phyloP scores from a whole-genome alignment of 306 rosid genomes.

The Vigna angularis region DNA sequence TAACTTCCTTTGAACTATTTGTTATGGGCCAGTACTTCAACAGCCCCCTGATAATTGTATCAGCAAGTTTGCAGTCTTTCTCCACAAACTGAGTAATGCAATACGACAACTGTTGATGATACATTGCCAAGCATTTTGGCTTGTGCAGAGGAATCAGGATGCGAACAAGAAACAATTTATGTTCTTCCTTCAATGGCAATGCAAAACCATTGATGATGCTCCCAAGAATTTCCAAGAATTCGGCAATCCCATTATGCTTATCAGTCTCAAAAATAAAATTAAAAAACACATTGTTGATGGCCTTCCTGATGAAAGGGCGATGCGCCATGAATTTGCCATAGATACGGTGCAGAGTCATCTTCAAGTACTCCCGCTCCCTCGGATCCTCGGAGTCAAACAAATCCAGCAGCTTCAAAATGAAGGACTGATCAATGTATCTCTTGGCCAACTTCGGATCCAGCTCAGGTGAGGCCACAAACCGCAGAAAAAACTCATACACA shows the following conservation, averaged over 20 bases:
- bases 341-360: slow-evolving; percentile 72
- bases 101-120: slow-evolving; percentile 80
- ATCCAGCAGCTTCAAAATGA: slow-evolving; percentile 72
- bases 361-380: slow-evolving; percentile 75
- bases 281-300: slow-evolving; percentile 60
- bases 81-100: slow-evolving; percentile 84
- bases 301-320: slow-evolving; percentile 82
- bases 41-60: slow-evolving; percentile 80
- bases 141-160: slow-evolving; percentile 79
- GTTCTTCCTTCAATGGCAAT: slow-evolving; percentile 81
- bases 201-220: slow-evolving; percentile 83
- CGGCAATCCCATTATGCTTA: slow-evolving; percentile 62
- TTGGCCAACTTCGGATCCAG: slow-evolving; percentile 80
- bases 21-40: slow-evolving; percentile 94
- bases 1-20: slow-evolving; percentile 83
- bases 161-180: slow-evolving; percentile 76
- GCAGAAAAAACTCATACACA: slow-evolving; percentile 75
- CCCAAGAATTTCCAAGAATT: slow-evolving; percentile 80
- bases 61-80: slow-evolving; percentile 91
- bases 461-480: slow-evolving; percentile 79
- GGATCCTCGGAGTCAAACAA: slow-evolving; percentile 81
- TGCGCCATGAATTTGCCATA: slow-evolving; percentile 77
- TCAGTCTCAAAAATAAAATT: slow-evolving; percentile 50
- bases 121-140: slow-evolving; percentile 79
- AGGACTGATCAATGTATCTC: slow-evolving; percentile 70